Evolutionary conservation across 1,139 yeast genomes (phyloP), one percentile per base, ranked within the genome.

Genomic region (Nakaseomyces delphensis): DNA sequence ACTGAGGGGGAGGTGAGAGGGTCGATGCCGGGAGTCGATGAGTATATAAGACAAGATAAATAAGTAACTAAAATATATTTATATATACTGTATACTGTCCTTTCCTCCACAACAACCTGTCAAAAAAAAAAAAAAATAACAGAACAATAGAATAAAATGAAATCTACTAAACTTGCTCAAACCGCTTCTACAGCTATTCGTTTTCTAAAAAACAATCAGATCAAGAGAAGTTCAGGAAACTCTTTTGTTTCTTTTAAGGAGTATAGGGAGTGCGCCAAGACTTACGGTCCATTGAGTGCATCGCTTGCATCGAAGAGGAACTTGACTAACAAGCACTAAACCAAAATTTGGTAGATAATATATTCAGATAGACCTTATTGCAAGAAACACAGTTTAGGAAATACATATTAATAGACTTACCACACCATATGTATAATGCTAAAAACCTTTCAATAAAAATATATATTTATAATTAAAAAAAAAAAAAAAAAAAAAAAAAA

Each of bases 271-370:
- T 45, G 43, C 19, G 57, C 57, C 21, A 54, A 52, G 48, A 54
- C 57, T 11, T 55, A 54, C 39, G 60, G 60, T n/a, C 60, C 59
- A 9, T 43, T 55, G 39, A 50, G 56, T 40, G 58, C 55, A 1
- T 45, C 51, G 11, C 30, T 52, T 37, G 56, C 57, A 14, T 38
- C 51, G 1, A 49, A 44, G 35, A 51, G 54, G 38, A 49, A 51
- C 21, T 33, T 51, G 40, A 46, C 52, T 13, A 44, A 47, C 38
- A 38, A 39, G 4, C 35, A 42, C 8, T 32, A 36, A 33, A 14
- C 11, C 5, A n/a, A n/a, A n/a, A n/a, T n/a, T n/a, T n/a, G n/a
- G n/a, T n/a, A n/a, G n/a, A n/a, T n/a, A n/a, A n/a, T n/a, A n/a
- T n/a, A n/a, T n/a, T n/a, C n/a, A n/a, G n/a, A n/a, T n/a, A n/a